phyloP scores from a whole-genome alignment of 2,329 filamentous ascomycete species.

The Waltergamsia citrina region DNA sequence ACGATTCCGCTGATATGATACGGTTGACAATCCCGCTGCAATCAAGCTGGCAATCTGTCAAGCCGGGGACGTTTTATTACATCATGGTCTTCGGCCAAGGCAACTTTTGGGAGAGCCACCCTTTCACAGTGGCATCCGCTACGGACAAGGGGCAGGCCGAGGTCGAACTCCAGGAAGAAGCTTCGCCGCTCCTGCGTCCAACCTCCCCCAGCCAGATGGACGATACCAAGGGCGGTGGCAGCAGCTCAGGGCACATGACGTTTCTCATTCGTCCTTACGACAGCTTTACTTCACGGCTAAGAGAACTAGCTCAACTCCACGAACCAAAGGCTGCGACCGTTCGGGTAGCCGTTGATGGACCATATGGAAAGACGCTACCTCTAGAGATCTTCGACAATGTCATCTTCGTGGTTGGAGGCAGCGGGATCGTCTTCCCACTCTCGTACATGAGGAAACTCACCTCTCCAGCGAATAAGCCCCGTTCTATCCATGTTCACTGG shows the following conservation, averaged over 20 bases:
- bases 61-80: constrained; percentile 32
- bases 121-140: constrained; percentile 33
- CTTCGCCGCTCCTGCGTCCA: neutral
- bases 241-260: constrained; percentile 16
- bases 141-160: neutral
- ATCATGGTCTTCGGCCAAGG: constrained; percentile 30
- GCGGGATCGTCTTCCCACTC: constrained; percentile 31
- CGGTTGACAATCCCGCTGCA: constrained; percentile 29
- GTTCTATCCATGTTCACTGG: constrained; percentile 27
- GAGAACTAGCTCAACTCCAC: constrained; percentile 14
- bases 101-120: constrained; percentile 38
- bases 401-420: constrained; percentile 34
- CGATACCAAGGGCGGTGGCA: constrained; percentile 2
- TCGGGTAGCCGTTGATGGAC: constrained; percentile 31
- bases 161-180: neutral
- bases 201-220: constrained; percentile 6
- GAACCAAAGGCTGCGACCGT: constrained; percentile 16
- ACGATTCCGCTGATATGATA: constrained; percentile 27
- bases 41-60: constrained; percentile 27
- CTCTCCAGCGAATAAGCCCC: constrained; percentile 5
- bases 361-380: constrained; percentile 29
- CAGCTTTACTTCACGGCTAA: constrained; percentile 29
- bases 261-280: constrained; percentile 37
- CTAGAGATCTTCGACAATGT: constrained; percentile 27
- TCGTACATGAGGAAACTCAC: constrained; percentile 23